These are phyloP conservation scores for Rhododendron ferrugineum DNA, from an alignment of 148 eudicot species.

Conservation along the genomic window DNA sequence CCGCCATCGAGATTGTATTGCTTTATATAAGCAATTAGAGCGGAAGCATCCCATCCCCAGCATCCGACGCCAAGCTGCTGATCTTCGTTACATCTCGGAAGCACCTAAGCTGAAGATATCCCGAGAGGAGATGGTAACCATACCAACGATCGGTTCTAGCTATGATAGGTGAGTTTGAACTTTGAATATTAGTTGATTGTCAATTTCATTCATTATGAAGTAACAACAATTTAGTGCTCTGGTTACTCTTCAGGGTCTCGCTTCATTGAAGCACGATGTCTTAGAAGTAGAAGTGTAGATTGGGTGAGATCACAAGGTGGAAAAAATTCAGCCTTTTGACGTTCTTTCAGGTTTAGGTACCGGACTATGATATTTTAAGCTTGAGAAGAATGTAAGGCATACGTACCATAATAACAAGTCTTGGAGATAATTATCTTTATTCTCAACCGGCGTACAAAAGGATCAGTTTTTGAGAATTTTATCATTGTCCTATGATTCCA, in stretches of 20 bases:
- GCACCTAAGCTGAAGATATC: constrained; percentile 97
- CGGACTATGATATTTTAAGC: neutral
- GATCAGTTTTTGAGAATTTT: neutral
- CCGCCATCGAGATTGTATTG: constrained; percentile 89
- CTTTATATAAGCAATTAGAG: constrained; percentile 69
- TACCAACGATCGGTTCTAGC: constrained; percentile 83
- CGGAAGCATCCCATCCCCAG: constrained; percentile 65
- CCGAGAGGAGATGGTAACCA: constrained; percentile 97
- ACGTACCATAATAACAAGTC: neutral
- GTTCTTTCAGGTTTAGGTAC: neutral
- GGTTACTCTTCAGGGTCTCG: neutral
- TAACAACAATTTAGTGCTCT: neutral
- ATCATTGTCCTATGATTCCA: neutral
- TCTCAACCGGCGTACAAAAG: neutral
- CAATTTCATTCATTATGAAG: neutral
- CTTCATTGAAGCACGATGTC: neutral
- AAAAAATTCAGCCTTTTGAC: neutral
- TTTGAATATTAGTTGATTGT: neutral
- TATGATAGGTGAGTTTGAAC: constrained; percentile 68
- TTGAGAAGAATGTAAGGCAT: neutral
- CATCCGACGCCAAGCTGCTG: constrained; percentile 92
- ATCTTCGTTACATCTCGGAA: constrained; percentile 87
- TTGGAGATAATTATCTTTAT: neutral
- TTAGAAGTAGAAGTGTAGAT: neutral
- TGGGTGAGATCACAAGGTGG: neutral